A percentile compares a stretch with the other conserved stretches of the same genome.
Conservation (phyloP, 2,329 filamentous ascomycete species). For the Colletotrichum viniferum region DNA sequence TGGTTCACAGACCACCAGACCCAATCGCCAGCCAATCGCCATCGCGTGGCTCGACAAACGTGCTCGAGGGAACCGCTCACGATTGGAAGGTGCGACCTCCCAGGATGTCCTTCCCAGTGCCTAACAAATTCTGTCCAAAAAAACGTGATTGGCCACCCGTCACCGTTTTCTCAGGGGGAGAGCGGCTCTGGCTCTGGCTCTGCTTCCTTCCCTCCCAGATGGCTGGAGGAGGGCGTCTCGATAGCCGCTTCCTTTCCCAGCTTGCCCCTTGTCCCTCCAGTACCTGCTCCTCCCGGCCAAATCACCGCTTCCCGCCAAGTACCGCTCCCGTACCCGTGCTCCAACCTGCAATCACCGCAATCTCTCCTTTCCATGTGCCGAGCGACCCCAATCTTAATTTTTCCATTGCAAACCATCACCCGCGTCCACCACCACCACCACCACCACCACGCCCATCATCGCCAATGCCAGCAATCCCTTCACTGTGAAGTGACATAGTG, state of each 20-base stretch:
- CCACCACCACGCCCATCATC: background rate
- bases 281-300: background rate
- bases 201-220: background rate
- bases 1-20: background rate
- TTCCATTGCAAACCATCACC: background rate
- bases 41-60: constrained; percentile 1
- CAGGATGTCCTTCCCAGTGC: background rate
- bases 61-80: constrained; percentile 4
- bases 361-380: constrained; percentile 9
- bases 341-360: constrained; percentile 1
- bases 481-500: too few relatives aligned
- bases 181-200: background rate
- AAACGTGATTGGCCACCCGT: background rate
- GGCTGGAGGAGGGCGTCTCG: background rate
- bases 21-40: background rate
- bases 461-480: background rate
- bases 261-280: background rate
- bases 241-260: background rate
- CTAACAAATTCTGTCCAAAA: background rate
- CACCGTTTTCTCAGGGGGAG: constrained; percentile 1
- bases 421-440: background rate
- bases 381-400: constrained; percentile 11
- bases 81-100: background rate
- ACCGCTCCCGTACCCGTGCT: background rate
- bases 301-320: background rate